Conservation (phyloP, 768 basidiomycete genomes). For the Suillus fuscotomentosus region DNA sequence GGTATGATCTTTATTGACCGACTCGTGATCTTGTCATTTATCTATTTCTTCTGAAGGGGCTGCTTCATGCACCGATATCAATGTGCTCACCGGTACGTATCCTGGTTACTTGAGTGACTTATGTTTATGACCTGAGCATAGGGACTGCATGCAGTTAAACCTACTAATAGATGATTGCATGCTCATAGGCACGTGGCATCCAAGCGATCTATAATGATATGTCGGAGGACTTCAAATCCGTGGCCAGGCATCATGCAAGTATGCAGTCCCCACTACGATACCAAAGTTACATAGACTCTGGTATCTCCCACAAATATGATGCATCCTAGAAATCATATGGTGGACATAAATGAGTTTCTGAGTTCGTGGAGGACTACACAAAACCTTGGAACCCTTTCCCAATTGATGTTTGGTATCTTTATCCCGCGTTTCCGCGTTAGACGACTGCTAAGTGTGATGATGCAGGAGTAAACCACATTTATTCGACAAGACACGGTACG, state of each 20-base stretch:
- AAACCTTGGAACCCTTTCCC: too few relatives aligned
- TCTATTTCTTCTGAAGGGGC: constrained; percentile 20
- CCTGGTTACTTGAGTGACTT: neutral
- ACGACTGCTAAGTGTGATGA: too few relatives aligned
- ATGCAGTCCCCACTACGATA: constrained; percentile 31
- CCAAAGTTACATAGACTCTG: constrained; percentile 34
- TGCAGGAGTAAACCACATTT: too few relatives aligned
- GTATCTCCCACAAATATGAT: constrained; percentile 31
- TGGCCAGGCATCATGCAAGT: constrained; percentile 28
- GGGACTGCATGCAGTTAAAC: constrained; percentile 30
- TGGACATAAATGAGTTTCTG: too few relatives aligned
- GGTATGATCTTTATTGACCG: constrained; percentile 7
- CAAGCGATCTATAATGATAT: constrained; percentile 6
- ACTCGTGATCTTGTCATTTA: neutral
- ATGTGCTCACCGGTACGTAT: constrained; percentile 36
- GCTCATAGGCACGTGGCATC: constrained; percentile 29
- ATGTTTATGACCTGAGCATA: constrained; percentile 20
- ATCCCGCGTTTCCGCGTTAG: too few relatives aligned
- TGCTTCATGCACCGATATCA: constrained; percentile 38
- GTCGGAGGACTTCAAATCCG: constrained; percentile 6
- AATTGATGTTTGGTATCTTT: too few relatives aligned
- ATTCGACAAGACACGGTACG: too few relatives aligned
- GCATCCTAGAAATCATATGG: too few relatives aligned
- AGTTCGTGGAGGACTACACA: too few relatives aligned
- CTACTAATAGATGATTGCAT: constrained; percentile 31